These are phyloP conservation scores for Aureobasidium zeae DNA, from an alignment of 2,329 filamentous ascomycete species.

Conservation along the genomic window DNA sequence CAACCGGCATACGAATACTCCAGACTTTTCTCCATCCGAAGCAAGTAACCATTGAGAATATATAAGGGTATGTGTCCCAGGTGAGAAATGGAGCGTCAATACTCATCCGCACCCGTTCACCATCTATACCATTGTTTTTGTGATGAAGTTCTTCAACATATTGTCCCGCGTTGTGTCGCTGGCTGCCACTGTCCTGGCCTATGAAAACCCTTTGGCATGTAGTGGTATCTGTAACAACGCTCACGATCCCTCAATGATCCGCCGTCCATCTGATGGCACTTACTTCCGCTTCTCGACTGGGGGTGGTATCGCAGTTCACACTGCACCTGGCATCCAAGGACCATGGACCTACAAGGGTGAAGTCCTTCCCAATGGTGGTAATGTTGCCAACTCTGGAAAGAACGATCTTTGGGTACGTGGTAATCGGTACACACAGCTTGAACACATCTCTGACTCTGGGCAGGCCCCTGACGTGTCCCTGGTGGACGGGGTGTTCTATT, in stretches of 20 bases:
- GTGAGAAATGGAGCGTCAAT: not conserved
- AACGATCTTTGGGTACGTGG: constrained; percentile 38
- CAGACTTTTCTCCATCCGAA: no score
- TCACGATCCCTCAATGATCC: constrained; percentile 43
- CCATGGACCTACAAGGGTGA: constrained; percentile 44
- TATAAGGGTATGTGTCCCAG: constrained; percentile 4
- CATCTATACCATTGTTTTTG: not conserved
- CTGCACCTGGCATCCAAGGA: constrained; percentile 38
- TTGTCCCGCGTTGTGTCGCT: constrained; percentile 11
- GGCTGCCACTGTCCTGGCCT: constrained; percentile 24
- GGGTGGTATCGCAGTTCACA: constrained; percentile 41
- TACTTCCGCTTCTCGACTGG: constrained; percentile 48
- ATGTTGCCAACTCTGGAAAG: constrained; percentile 38
- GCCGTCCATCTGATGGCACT: constrained; percentile 37
- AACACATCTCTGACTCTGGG: not conserved
- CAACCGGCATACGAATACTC: not conserved
- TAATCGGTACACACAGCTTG: not conserved
- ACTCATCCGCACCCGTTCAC: constrained; percentile 7
- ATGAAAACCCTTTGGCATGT: constrained; percentile 34
- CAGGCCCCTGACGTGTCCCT: constrained; percentile 51
- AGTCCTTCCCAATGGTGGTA: constrained; percentile 38
- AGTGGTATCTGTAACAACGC: constrained; percentile 35
- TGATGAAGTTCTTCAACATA: constrained; percentile 11
- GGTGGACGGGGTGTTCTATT: constrained; percentile 51
- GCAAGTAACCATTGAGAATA: no score